Evolutionary conservation across 306 rosid genomes (phyloP), one percentile per base, ranked within the genome.

Genomic region (Bauhinia variegata): DNA sequence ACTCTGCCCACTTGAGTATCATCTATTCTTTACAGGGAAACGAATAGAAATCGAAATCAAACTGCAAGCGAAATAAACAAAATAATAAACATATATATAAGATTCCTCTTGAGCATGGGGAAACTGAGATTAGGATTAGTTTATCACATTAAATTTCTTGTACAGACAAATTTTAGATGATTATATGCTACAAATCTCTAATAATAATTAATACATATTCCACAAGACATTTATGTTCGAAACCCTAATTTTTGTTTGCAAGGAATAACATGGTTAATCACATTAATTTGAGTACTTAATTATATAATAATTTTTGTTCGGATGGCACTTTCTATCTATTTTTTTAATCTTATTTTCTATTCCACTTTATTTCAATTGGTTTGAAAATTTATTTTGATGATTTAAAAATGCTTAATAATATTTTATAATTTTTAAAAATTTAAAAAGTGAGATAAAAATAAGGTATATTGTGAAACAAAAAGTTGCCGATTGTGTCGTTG

Each of bases 21-120:
- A 44, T 32, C 28, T 30, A 36, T 55, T 68, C 18, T 4, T 55
- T 36, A 38, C 15, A 7, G n/a, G 16, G 57, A 43, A 12, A 44
- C 7, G 46, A 4, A 16, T 61, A 52, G 19, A 53, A 33, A n/a
- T n/a, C n/a, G 49, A 36, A 9, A 60, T 60, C 28, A 23, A 36
- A 5, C 37, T 53, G 65, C 12, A 51, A 47, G 13, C 34, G 33
- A 17, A 63, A 52, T 32, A 53, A 41, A 19, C 43, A 17, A 11
- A 36, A 11, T 12, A 44, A 57, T 7, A 7, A 38, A 76, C 9
- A 44, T 16, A n/a, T n/a, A n/a, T n/a, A 43, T 6, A 16, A 82
- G 87, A 82, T 84, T 79, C 92, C 75, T 53, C 62, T 73, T 75
- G 86, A 75, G 72, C 70, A 37, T 70, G 39, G 78, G 77, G 52